Evolutionary conservation across 108 stramenopile species (phyloP).

Genomic region (Nitzschia palea): DNA sequence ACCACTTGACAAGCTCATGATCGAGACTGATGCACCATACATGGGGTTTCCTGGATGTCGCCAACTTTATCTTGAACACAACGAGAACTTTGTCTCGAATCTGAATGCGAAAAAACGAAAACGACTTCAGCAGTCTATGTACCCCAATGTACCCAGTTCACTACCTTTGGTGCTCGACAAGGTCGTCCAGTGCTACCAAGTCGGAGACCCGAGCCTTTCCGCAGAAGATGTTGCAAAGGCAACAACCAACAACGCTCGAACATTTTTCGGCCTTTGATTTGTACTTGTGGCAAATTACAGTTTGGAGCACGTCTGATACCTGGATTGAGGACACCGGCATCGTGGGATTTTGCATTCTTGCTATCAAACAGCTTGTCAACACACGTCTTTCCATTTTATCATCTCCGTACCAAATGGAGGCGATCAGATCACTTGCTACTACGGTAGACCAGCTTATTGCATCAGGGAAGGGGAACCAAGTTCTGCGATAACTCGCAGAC

Average conservation of each 20-base stretch:
- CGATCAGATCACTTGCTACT: too few species aligned
- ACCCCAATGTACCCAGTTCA: conserved; percentile 75
- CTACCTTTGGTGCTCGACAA: conserved; percentile 53
- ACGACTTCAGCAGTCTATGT: conserved; percentile 54
- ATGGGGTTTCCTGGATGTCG: conserved; percentile 79
- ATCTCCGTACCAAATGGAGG: too few species aligned
- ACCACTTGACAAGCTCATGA: conserved; percentile 73
- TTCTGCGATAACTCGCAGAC: too few species aligned
- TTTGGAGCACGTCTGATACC: too few species aligned
- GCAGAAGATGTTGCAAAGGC: conserved; percentile 42
- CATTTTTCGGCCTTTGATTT: conserved; percentile 64
- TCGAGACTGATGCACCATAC: conserved; percentile 89
- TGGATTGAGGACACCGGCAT: too few species aligned
- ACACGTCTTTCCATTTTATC: too few species aligned
- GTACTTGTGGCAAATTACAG: too few species aligned
- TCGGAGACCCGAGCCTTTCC: conserved; percentile 20
- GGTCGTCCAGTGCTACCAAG: conserved; percentile 41
- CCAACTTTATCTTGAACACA: conserved; percentile 47
- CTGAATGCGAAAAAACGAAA: conserved; percentile 72
- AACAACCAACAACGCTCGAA: conserved; percentile 52
- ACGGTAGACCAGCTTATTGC: too few species aligned
- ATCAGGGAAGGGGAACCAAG: too few species aligned
- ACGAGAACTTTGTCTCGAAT: conserved; percentile 36
- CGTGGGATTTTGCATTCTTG: too few species aligned
- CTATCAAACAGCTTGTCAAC: too few species aligned